A percentile compares a stretch with the other conserved stretches of the same genome.
phyloP scores from a whole-genome alignment of 2,329 filamentous ascomycete species.

The Tolypocladium endophyticum region DNA sequence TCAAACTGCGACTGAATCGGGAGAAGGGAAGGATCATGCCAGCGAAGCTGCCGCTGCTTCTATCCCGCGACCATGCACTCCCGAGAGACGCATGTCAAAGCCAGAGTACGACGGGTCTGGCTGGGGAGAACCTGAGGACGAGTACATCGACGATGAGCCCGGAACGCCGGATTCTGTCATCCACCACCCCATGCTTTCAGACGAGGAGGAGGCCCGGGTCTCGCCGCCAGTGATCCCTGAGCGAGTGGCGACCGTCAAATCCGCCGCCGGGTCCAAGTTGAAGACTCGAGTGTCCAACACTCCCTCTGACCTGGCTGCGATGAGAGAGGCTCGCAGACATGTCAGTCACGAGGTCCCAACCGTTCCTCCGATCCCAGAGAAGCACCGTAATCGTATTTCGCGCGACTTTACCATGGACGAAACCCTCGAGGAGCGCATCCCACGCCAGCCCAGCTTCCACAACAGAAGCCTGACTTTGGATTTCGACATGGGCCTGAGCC shows the following conservation, averaged over 20 bases:
- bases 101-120: conserved; percentile 54
- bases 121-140: conserved; percentile 44
- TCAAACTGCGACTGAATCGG: not conserved
- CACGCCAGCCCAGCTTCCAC: conserved; percentile 64
- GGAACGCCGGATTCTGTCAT: conserved; percentile 86
- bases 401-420: conserved; percentile 30
- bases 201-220: conserved; percentile 34
- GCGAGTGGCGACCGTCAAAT: conserved; percentile 73
- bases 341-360: conserved; percentile 64
- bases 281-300: conserved; percentile 86
- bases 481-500: conserved; percentile 72
- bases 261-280: conserved; percentile 70
- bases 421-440: conserved; percentile 32
- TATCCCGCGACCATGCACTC: conserved; percentile 35
- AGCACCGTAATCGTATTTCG: conserved; percentile 46
- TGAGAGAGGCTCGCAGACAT: conserved; percentile 77
- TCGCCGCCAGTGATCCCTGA: conserved; percentile 66
- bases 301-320: conserved; percentile 69
- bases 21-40: conserved; percentile 14
- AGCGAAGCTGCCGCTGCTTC: conserved; percentile 22
- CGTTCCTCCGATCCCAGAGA: conserved; percentile 51
- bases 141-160: conserved; percentile 46
- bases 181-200: conserved; percentile 53
- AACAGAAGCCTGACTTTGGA: conserved; percentile 74
- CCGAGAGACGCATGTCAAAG: conserved; percentile 40